A percentile compares a stretch with the other conserved stretches of the same genome.
Evolutionary conservation across 352 stramenopile species (phyloP).

Genomic region (Pythium scleroteichum): DNA sequence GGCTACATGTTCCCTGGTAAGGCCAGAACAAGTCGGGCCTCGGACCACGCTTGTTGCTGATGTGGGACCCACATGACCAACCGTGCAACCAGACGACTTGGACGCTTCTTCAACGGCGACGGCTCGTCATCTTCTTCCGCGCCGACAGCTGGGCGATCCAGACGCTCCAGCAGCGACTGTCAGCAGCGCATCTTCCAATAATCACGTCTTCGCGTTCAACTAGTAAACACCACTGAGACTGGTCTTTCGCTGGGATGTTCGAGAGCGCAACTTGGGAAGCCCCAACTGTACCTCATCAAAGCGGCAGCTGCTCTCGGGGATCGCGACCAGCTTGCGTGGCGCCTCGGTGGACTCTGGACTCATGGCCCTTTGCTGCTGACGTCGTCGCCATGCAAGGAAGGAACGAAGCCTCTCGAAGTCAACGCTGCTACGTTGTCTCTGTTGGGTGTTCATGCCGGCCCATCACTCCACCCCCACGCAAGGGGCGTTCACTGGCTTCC

Average conservation of each 20-base stretch:
- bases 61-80: not conserved
- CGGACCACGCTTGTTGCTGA: not conserved
- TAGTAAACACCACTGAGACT: too few relatives aligned
- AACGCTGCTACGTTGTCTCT: not conserved
- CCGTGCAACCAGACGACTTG: not conserved
- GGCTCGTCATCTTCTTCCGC: not conserved
- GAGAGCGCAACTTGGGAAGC: too few relatives aligned
- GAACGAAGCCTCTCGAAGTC: not conserved
- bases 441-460: not conserved
- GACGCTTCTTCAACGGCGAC: not conserved
- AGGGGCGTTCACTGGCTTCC: not conserved
- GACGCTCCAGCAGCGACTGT: too few relatives aligned
- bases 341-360: slow-evolving; percentile 1
- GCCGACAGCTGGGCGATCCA: not conserved
- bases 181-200: too few relatives aligned
- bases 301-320: not conserved
- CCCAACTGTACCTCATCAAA: too few relatives aligned
- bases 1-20: not conserved
- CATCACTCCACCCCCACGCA: not conserved
- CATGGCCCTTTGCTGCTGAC: slow-evolving; percentile 3
- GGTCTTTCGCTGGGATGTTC: too few relatives aligned
- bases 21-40: slow-evolving; percentile 1
- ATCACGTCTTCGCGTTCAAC: not conserved
- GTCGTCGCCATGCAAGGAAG: not conserved
- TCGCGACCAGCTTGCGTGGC: not conserved